These are phyloP conservation scores for Solanum stenotomum DNA, from an alignment of 257 asterid genomes.

Conservation along the genomic window DNA sequence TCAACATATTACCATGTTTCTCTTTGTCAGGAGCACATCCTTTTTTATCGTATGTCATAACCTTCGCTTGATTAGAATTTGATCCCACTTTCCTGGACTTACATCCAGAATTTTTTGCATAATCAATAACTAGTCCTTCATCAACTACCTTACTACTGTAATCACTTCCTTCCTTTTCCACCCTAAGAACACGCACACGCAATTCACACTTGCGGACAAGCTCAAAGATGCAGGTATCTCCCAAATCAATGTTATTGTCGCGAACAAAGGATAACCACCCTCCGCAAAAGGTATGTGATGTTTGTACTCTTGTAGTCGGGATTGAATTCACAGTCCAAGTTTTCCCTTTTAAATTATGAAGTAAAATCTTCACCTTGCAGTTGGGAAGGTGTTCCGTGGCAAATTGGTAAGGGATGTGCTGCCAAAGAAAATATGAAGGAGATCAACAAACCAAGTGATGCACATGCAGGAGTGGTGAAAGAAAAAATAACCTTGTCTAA, in stretches of 20 bases:
- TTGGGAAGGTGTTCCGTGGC: conserved; percentile 77
- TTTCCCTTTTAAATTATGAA: conserved; percentile 65
- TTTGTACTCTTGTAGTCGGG: conserved; percentile 78
- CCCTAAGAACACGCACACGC: conserved; percentile 65
- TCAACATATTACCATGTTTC: conserved; percentile 2
- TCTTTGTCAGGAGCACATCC: conserved; percentile 11
- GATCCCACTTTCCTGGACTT: conserved; percentile 34
- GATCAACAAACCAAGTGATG: conserved; percentile 1
- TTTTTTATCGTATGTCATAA: not conserved
- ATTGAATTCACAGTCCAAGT: conserved; percentile 84
- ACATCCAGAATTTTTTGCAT: conserved; percentile 35
- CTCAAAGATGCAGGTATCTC: conserved; percentile 89
- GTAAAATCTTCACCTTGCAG: conserved; percentile 73
- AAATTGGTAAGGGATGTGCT: conserved; percentile 89
- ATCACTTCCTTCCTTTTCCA: conserved; percentile 49
- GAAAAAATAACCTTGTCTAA: not conserved
- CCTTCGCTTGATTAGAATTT: conserved; percentile 16
- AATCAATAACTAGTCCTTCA: conserved; percentile 24
- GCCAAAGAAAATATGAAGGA: conserved; percentile 16
- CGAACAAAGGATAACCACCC: conserved; percentile 96
- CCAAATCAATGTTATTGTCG: conserved; percentile 55
- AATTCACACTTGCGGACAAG: conserved; percentile 61
- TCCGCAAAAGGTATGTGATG: conserved; percentile 93
- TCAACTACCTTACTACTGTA: conserved; percentile 31
- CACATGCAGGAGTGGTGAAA: not conserved